Base-by-base conservation (phyloP, 305 asterid species). In the Fraxinus sp. region DNA sequence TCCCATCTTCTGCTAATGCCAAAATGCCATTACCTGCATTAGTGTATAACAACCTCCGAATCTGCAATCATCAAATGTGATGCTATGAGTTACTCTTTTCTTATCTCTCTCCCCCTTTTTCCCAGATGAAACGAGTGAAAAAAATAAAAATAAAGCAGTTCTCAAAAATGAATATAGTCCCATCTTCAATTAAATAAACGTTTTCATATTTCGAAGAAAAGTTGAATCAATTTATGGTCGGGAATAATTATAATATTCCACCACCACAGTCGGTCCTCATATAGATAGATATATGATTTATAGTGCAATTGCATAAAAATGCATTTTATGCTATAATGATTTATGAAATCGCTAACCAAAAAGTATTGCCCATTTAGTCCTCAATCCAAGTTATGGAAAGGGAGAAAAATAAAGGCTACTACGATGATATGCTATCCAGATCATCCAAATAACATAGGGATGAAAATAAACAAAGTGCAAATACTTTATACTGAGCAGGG, bases 21-120 rank as follows among this genome's bases (percentile, higher is more conserved):
- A 94, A 84, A 74, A 93, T 83, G 52, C 84, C 91, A 78, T 90
- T 88, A 73, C 98, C 97, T 14, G 97, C 81, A 79, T 87, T 87
- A 55, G 94, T 90, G 88, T 93, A 94, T 9, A 82, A 79, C 89
- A 94, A 85, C 90, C 95, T 89, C 86, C 92, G 90, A 72, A 94
- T 88, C 97, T 94, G 93, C 84, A 90, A 85, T 71, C 82, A 84
- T 77, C 80, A 76, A 78, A 81, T 59, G 44, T 66, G 10, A 75
- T 80, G 2, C 76, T 59, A 28, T 70, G 22, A 70, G 44, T 36
- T 37, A 75, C 18, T 75, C 76, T 62, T 10, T 64, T 76, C 14
- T 22, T 39, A 32, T 44, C 18, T 8, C 33, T 22, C 71, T 62
- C 71, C 14, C 32, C 73, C 59, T 59, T 28, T 55, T 44, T 30